Evolutionary conservation across 805 yeast species (phyloP), one percentile per base, ranked within the genome.

Genomic region (Candida silvicultrix): DNA sequence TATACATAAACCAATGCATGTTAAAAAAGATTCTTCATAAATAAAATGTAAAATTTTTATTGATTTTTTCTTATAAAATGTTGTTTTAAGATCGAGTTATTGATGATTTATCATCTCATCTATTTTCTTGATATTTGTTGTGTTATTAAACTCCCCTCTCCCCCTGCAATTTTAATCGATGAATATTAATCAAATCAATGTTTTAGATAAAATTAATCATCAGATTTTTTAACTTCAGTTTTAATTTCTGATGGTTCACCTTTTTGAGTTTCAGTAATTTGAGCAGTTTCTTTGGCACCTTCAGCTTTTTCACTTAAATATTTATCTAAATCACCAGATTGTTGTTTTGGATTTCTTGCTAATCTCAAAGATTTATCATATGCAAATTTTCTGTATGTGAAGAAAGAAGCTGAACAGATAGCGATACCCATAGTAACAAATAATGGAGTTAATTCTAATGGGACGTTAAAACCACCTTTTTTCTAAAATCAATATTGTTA

Each of bases 361-460:
- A 78, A 60, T 67, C 78, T 76, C 55, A 78, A 63, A 49, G 77
- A 63, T 28, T 57, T 64, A 56, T 78, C 84, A 45, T 70, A 65
- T 32, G 68, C 63, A 38, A 78, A 55, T 62, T 78, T 78, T 65
- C 70, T 78, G 62, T 71, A 69, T 14, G 77, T 58, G 67, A 78
- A 78, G 67, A 63, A 78, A 49, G 69, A 54, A 45, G 80, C 82
- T 34, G 75, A 70, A 37, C 74, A 50, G 46, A 66, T 57, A 35
- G 81, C 83, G 48, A 75, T 73, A 59, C 77, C 75, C 69, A 78
- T 71, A 36, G 81, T 81, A 32, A 74, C 66, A 56, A 76, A 76
- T 52, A 78, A 67, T 59, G 83, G 83, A 48, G 79, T 74, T 57
- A 78, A 63, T 65, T 78, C 83, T 45, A 77, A 73, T 57, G 83